phyloP scores from a whole-genome alignment of 345 rosid species.

The Carallia brachiata region DNA sequence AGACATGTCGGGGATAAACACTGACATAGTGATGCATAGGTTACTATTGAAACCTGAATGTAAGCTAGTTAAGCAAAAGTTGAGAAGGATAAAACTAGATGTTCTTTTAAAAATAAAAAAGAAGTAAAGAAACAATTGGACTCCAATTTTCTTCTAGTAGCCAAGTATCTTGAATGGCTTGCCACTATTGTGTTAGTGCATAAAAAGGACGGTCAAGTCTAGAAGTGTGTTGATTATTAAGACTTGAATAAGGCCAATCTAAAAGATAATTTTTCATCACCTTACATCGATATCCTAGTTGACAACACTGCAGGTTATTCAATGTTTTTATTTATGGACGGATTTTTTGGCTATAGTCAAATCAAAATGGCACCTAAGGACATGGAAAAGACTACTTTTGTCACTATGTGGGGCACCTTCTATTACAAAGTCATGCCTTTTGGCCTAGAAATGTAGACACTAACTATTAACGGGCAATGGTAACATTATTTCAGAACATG shows the following conservation, averaged over 20 bases:
- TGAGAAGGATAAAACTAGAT: neutral
- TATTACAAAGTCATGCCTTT: neutral
- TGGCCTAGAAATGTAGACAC: neutral
- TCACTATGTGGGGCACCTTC: neutral
- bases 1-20: neutral
- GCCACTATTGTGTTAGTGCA: too few species aligned
- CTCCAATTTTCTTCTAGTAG: too few species aligned
- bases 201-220: too few species aligned
- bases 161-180: too few species aligned
- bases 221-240: too few species aligned
- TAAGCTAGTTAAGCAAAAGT: neutral
- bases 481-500: neutral
- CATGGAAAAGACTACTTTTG: neutral
- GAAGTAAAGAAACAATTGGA: neutral
- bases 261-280: neutral
- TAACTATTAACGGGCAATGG: neutral
- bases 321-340: neutral
- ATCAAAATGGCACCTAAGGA: neutral
- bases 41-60: neutral
- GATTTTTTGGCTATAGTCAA: too few species aligned
- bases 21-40: neutral
- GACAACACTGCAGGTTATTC: neutral
- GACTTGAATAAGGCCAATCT: too few species aligned
- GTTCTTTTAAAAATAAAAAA: neutral
- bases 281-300: neutral